Evolutionary conservation across 1,139 yeast species (phyloP).

Genomic region (Suhomyces chickasaworum): DNA sequence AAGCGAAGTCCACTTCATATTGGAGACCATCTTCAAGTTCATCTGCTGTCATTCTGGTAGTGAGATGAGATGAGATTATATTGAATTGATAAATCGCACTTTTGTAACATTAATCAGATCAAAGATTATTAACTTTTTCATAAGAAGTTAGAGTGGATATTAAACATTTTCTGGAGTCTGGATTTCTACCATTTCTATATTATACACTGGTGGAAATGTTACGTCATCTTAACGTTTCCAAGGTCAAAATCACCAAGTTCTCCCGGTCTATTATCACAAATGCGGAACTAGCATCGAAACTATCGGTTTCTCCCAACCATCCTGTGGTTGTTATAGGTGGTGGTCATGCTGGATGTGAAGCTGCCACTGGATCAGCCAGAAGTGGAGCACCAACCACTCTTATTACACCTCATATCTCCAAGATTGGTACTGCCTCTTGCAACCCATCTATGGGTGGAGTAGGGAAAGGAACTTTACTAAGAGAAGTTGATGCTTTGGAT

Average conservation of each 20-base stretch:
- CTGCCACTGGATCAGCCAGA: constrained; percentile 91
- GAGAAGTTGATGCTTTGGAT: constrained; percentile 95
- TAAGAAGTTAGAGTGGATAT: not conserved
- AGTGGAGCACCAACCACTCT: constrained; percentile 73
- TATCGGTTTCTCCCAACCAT: constrained; percentile 16
- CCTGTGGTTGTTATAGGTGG: constrained; percentile 94
- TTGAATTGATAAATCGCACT: constrained; percentile 4
- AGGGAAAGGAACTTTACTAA: constrained; percentile 89
- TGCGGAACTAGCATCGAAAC: constrained; percentile 14
- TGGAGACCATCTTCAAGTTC: constrained; percentile 71
- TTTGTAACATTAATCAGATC: not conserved
- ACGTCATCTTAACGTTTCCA: not conserved
- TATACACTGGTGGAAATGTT: not conserved
- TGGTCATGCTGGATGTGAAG: constrained; percentile 99
- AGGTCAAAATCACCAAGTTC: not conserved
- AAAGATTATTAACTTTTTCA: not conserved
- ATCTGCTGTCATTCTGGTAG: constrained; percentile 33
- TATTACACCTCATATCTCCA: constrained; percentile 71
- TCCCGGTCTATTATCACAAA: constrained; percentile 13
- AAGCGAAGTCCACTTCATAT: constrained; percentile 47
- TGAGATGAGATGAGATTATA: constrained; percentile 14
- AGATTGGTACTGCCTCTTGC: constrained; percentile 94
- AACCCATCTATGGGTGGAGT: constrained; percentile 99
- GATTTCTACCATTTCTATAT: not conserved
- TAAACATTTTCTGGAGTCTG: not conserved